Base-by-base conservation (phyloP, 2,329 filamentous ascomycete genomes). In the Cytospora mali region DNA sequence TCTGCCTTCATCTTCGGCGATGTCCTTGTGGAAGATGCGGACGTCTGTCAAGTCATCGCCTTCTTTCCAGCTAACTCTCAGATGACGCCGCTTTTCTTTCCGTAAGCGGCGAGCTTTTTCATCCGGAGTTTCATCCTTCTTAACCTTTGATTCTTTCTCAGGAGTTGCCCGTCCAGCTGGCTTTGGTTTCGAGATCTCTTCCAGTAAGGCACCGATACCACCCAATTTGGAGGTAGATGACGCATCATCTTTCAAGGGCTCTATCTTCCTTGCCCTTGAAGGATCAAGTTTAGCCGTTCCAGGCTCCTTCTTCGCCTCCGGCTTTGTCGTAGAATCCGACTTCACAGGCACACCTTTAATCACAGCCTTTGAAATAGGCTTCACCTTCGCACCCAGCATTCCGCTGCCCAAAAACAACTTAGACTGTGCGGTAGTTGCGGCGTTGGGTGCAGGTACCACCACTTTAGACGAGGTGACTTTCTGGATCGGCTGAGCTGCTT, bases 11-110 rank as follows among this genome's bases (percentile, higher is more conserved):
- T 92, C 88, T 71, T 93, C 90, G 1, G 84, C 82, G 1, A 85
- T 86, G 65, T 92, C 88, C 69, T 91, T 90, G 60, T 87, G 85
- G 75, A 93, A 93, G 55, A 88, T 78, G 66, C 85, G 84, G 60
- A 92, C 79, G 68, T 90, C 79, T 1, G 87, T 87, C 31, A 94
- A 80, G 31, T 86, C 83, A 21, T 83, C 77, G 55, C 89, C 89
- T 0, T 86, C 81, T 71, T 88, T 90, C 81, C 90, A 94, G 7
- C 77, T 83, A 6, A 94, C 91, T 14, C 87, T 83, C 25, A 93
- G 77, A 66, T 89, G 86, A 39, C 89, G 83, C 55, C 90, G 84
- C 63, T 85, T 82, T 71, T 93, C 89, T 70, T 92, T 93, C 39
- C 89, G 85, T 5, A 92, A 77, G 13, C 91, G 84, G 69, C 86